Percentiles rank a stretch among this genome's conserved stretches.
Evolutionary conservation across 768 basidiomycete genomes (phyloP).

Genomic region (Lactarius trivialis): DNA sequence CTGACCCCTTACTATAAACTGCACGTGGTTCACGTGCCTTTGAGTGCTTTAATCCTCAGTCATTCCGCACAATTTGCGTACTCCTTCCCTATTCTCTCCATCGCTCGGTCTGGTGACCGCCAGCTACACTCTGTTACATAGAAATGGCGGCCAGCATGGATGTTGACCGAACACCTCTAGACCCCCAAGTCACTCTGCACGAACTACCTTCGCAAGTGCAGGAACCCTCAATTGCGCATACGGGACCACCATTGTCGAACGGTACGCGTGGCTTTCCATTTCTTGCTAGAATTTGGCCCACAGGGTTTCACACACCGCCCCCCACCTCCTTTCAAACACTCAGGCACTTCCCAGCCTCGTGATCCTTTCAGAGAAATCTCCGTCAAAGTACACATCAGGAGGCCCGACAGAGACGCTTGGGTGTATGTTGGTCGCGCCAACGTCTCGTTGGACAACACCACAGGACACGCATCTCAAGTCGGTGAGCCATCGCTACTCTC

Average conservation of each 20-base stretch:
- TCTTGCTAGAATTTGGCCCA: background rate
- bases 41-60: background rate
- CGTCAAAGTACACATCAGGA: constrained; percentile 79
- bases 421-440: constrained; percentile 72
- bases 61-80: background rate
- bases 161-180: constrained; percentile 9
- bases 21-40: constrained; percentile 13
- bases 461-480: constrained; percentile 72
- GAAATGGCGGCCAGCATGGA: constrained; percentile 22
- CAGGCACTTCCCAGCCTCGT: constrained; percentile 29
- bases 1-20: background rate
- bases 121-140: background rate
- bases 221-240: constrained; percentile 1
- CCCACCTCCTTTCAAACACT: background rate
- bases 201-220: constrained; percentile 7
- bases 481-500: constrained; percentile 41
- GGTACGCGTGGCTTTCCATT: constrained; percentile 5
- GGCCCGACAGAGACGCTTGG: constrained; percentile 77
- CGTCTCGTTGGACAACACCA: constrained; percentile 63
- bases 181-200: constrained; percentile 3
- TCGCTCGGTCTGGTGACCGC: background rate
- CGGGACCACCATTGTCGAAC: constrained; percentile 3
- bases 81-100: background rate
- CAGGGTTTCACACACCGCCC: background rate
- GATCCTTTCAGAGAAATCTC: constrained; percentile 69